Conservation (phyloP, 2,329 filamentous ascomycete species). For the Pleomassaria siparia region DNA sequence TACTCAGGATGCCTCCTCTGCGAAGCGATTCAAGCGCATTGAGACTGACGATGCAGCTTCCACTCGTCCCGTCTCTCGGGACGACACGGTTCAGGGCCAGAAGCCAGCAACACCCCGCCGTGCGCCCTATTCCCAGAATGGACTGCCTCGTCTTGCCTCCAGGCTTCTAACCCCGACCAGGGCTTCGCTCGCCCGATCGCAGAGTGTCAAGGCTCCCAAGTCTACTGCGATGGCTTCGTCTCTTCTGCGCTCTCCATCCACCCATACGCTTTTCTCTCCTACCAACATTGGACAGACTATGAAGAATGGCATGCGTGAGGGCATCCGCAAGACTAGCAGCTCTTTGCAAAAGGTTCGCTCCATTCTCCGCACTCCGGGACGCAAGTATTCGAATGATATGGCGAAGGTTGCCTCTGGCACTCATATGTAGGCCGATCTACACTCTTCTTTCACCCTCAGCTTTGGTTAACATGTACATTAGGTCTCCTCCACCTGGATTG, state of each 20-base stretch:
- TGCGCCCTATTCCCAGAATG: conserved; percentile 36
- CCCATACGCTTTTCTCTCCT: conserved; percentile 50
- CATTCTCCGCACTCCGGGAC: conserved; percentile 62
- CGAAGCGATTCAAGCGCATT: conserved; percentile 72
- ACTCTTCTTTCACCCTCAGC: background rate
- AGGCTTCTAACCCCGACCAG: conserved; percentile 76
- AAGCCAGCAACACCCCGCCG: conserved; percentile 27
- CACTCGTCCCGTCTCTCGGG: conserved; percentile 59
- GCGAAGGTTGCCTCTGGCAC: conserved; percentile 62
- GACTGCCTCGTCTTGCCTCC: conserved; percentile 52
- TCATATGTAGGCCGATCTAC: conserved; percentile 42
- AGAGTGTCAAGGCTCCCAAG: conserved; percentile 53
- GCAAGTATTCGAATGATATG: conserved; percentile 62
- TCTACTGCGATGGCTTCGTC: conserved; percentile 57
- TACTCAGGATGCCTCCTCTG: conserved; percentile 41
- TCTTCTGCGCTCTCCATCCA: conserved; percentile 53
- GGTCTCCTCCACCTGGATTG: conserved; percentile 40
- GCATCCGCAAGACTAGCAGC: conserved; percentile 43
- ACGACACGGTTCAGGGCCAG: conserved; percentile 15
- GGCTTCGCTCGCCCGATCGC: conserved; percentile 65
- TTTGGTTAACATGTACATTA: background rate
- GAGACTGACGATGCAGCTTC: conserved; percentile 70
- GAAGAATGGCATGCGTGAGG: conserved; percentile 41
- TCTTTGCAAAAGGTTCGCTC: conserved; percentile 61
- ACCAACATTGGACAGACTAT: conserved; percentile 34